Base-by-base conservation (phyloP, 352 stramenopile species). In the Phytophthora colocasiae region DNA sequence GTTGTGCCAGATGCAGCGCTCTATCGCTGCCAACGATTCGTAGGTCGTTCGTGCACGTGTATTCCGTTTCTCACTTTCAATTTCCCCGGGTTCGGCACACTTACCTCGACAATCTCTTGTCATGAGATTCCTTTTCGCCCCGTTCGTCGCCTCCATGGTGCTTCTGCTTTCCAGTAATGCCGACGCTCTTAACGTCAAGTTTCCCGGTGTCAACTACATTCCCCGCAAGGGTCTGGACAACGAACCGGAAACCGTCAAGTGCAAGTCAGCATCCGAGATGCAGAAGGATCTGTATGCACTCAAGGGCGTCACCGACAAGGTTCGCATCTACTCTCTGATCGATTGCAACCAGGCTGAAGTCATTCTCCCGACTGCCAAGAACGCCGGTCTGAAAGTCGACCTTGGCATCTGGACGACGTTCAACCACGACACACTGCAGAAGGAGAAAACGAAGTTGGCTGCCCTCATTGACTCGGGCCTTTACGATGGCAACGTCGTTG, bases 191-290 rank as follows among this genome's bases (percentile, higher is more conserved):
- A 83, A 84, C 51, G 78, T 88, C 45, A 80, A 73, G 32, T 71
- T 93, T 52, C 75, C 81, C 31, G 83, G 85, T n/a, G 63, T 91
- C 58, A 92, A 93, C 75, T 93, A 92, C 71, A 90, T 87, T 72
- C 68, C 79, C 15, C 81, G 83, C 48, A 89, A 81, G 51, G 80
- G 69, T 1, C 68, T 73, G 6, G 82, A 91, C 43, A 91, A 75
- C 77, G 64, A 57, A 0, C n/a, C 77, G 8, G 43, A 71, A 12
- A 69, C 44, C 15, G 19, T 69, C 36, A 69, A 66, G 24, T 94
- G 85, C 69, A 92, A 91, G 66, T 63, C 58, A 0, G 46, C 46
- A 22, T 44, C 63, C 8, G 66, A 89, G 41, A 69, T 94, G 39
- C 54, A 73, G 29, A 60, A 67, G 22, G 85, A 94, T 69, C 83